phyloP scores from a whole-genome alignment of 2,329 filamentous ascomycete species.

The Myriosclerotinia scirpicola region DNA sequence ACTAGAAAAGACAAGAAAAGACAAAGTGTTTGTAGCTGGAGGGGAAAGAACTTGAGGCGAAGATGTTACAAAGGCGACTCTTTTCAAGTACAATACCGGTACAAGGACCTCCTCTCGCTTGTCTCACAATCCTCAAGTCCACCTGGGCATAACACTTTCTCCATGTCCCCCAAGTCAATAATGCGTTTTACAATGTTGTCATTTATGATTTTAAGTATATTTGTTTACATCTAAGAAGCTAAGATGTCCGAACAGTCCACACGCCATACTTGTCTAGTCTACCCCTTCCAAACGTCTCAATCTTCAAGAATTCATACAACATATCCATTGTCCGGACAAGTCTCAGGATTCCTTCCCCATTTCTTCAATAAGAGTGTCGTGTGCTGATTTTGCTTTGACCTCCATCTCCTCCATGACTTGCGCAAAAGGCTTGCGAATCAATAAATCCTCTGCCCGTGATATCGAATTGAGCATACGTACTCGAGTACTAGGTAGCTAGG shows the following conservation, averaged over 20 bases:
- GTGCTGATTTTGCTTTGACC: neutral
- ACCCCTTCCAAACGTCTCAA: no score
- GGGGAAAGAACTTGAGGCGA: neutral
- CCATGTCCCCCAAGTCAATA: no score
- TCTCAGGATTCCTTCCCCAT: neutral
- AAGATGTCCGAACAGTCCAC: no score
- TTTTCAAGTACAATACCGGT: neutral
- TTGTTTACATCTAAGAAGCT: no score
- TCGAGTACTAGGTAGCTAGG: no score
- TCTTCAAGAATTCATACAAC: no score
- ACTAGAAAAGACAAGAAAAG: neutral
- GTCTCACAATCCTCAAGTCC: no score
- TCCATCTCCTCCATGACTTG: neutral
- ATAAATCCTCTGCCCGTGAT: neutral
- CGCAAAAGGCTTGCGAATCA: conserved; percentile 18
- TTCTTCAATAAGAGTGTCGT: neutral
- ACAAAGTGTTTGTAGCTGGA: neutral
- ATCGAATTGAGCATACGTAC: neutral
- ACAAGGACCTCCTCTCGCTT: neutral
- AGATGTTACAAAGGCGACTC: neutral
- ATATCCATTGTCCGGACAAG: no score
- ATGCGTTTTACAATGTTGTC: no score
- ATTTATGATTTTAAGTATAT: no score
- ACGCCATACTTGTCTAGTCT: no score
- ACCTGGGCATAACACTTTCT: no score